phyloP scores from a whole-genome alignment of 352 stramenopile species.

The Globisporangium parvum region DNA sequence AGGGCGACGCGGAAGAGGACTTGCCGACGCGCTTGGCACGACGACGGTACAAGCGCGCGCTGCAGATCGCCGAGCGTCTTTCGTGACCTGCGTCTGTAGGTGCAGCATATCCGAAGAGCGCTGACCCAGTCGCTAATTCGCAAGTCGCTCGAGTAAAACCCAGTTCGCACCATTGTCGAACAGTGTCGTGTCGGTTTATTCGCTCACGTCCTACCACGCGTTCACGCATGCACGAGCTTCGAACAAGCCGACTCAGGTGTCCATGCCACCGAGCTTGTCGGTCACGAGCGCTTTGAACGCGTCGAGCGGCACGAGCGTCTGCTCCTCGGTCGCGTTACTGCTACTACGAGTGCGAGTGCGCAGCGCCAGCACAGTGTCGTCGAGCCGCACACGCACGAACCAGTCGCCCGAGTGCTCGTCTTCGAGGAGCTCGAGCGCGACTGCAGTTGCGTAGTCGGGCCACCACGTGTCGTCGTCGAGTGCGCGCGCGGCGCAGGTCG shows the following conservation, averaged over 20 bases:
- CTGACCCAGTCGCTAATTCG: background rate
- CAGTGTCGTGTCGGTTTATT: background rate
- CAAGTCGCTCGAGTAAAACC: no score
- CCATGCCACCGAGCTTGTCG: constrained; percentile 16
- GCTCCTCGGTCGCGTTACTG: background rate
- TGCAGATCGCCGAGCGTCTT: constrained; percentile 69
- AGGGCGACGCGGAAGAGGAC: constrained; percentile 44
- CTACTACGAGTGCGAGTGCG: background rate
- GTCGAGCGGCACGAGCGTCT: constrained; percentile 22
- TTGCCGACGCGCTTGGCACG: constrained; percentile 49
- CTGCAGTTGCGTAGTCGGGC: constrained; percentile 63
- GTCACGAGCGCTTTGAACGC: constrained; percentile 37
- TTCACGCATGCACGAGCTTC: no score
- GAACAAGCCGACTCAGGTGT: no score
- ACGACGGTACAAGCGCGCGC: constrained; percentile 71
- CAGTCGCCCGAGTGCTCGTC: constrained; percentile 37
- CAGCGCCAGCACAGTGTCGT: constrained; percentile 35
- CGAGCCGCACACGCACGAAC: constrained; percentile 50
- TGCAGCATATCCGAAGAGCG: no score
- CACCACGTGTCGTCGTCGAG: constrained; percentile 49
- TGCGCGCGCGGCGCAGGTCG: constrained; percentile 32
- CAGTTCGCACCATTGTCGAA: background rate
- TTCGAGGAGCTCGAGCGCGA: constrained; percentile 68
- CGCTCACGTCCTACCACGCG: no score
- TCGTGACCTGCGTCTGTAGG: background rate